Evolutionary conservation across 2,329 filamentous ascomycete genomes (phyloP).

Genomic region (Fusarium dlaminii): DNA sequence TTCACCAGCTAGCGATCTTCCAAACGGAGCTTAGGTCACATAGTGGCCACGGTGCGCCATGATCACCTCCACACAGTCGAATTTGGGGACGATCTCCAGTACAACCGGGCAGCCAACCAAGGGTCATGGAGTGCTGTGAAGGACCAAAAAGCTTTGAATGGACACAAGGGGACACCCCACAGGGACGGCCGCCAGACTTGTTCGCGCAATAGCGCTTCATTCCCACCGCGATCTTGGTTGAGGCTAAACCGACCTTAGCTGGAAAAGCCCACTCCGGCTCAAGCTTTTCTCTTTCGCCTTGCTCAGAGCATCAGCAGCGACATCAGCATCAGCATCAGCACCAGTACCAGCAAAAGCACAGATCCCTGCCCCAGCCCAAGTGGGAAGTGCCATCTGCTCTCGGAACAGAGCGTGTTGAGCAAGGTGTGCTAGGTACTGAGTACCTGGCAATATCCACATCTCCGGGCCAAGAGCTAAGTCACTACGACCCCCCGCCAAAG

Average conservation of each 20-base stretch:
- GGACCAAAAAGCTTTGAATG: constrained; percentile 25
- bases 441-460: constrained; percentile 12
- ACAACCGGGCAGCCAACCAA: constrained; percentile 36
- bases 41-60: constrained; percentile 37
- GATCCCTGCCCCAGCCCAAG: constrained; percentile 24
- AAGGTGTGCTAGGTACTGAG: constrained; percentile 5
- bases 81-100: constrained; percentile 41
- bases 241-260: constrained; percentile 39
- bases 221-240: constrained; percentile 40
- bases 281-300: constrained; percentile 38
- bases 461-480: constrained; percentile 22
- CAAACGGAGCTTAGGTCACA: constrained; percentile 9
- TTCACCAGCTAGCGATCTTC: constrained; percentile 23
- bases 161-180: constrained; percentile 33
- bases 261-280: constrained; percentile 35
- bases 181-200: constrained; percentile 43
- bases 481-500: constrained; percentile 22
- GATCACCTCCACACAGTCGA: constrained; percentile 41
- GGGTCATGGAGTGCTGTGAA: constrained; percentile 21
- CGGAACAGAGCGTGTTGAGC: constrained; percentile 18
- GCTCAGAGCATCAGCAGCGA: constrained; percentile 20
- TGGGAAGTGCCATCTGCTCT: constrained; percentile 38
- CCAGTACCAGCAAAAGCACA: constrained; percentile 21
- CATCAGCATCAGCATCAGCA: constrained; percentile 13
- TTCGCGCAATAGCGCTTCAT: constrained; percentile 43